Percentiles rank a stretch among this genome's conserved stretches.
These are phyloP conservation scores for Xenoacremonium recifei DNA, from an alignment of 2,329 filamentous ascomycete genomes.

Conservation along the genomic window DNA sequence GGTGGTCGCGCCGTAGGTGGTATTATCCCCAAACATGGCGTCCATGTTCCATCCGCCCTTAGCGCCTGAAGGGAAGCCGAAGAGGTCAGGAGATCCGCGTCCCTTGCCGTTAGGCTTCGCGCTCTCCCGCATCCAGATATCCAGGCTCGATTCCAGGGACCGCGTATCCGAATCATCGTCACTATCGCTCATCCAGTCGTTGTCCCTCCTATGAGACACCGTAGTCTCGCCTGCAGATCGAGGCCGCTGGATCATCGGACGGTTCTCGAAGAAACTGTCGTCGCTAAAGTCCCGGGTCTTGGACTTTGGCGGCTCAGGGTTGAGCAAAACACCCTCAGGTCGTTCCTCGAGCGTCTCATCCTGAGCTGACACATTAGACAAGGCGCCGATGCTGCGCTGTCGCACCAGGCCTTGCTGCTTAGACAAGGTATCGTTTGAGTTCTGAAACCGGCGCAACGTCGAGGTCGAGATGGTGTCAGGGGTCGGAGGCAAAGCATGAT, in stretches of 20 bases:
- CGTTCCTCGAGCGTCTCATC: conserved; percentile 15
- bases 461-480: conserved; percentile 60
- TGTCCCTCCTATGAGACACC: conserved; percentile 36
- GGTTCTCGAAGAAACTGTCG: conserved; percentile 16
- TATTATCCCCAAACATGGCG: conserved; percentile 42
- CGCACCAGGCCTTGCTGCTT: conserved; percentile 27
- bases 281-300: conserved; percentile 21
- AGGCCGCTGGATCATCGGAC: conserved; percentile 36
- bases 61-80: conserved; percentile 46
- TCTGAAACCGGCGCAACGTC: conserved; percentile 49
- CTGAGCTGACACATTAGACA: conserved; percentile 26
- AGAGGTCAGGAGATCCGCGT: conserved; percentile 50
- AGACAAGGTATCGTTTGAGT: conserved; percentile 48
- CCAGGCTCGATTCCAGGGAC: conserved; percentile 50
- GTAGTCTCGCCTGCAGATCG: conserved; percentile 48
- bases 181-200: conserved; percentile 45
- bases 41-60: conserved; percentile 46
- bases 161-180: conserved; percentile 40
- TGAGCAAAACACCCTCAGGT: conserved; percentile 15
- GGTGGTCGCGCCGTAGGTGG: conserved; percentile 16
- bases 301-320: conserved; percentile 13
- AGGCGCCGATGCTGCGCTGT: conserved; percentile 31
- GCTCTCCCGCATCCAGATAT: conserved; percentile 59
- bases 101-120: conserved; percentile 36
- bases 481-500: conserved; percentile 52